phyloP scores from a whole-genome alignment of 2,329 filamentous ascomycete genomes.

The Colletotrichum theobromicola region DNA sequence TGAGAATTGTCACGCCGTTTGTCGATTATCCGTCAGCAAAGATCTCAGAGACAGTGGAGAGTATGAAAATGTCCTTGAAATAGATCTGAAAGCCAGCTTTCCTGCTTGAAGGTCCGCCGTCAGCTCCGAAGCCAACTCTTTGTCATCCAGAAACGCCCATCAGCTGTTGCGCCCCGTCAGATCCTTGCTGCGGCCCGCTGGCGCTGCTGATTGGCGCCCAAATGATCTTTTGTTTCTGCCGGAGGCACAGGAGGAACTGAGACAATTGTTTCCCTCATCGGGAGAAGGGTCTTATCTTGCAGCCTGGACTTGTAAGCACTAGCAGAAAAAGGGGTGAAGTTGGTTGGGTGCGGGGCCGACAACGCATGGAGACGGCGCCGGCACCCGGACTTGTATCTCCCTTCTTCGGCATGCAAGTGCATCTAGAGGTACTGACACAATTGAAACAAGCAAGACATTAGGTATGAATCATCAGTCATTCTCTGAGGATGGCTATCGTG shows the following conservation, averaged over 20 bases:
- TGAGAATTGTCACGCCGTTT: not conserved
- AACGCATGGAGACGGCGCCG: not conserved
- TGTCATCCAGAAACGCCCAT: not conserved
- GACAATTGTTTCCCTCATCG: not conserved
- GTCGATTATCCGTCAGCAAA: not conserved
- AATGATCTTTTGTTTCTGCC: not conserved
- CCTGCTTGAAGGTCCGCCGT: not conserved
- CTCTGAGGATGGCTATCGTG: slow-evolving; percentile 13
- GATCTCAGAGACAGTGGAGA: not conserved
- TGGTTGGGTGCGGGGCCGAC: not conserved
- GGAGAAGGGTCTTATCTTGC: not conserved
- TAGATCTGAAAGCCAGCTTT: not conserved
- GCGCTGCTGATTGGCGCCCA: not conserved
- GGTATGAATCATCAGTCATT: slow-evolving; percentile 12
- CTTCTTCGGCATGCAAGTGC: not conserved
- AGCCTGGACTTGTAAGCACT: not conserved
- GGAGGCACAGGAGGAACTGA: not conserved
- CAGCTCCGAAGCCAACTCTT: not conserved
- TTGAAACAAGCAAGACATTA: not conserved
- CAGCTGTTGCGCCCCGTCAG: not conserved
- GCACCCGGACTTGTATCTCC: not conserved
- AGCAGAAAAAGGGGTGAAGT: not conserved
- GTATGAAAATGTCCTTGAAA: accelerated
- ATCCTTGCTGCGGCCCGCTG: not conserved
- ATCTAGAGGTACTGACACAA: not conserved